Percentiles rank a stretch among this genome's conserved stretches.
Evolutionary conservation across 768 basidiomycete species (phyloP).

Genomic region (Wakefieldia striispora): DNA sequence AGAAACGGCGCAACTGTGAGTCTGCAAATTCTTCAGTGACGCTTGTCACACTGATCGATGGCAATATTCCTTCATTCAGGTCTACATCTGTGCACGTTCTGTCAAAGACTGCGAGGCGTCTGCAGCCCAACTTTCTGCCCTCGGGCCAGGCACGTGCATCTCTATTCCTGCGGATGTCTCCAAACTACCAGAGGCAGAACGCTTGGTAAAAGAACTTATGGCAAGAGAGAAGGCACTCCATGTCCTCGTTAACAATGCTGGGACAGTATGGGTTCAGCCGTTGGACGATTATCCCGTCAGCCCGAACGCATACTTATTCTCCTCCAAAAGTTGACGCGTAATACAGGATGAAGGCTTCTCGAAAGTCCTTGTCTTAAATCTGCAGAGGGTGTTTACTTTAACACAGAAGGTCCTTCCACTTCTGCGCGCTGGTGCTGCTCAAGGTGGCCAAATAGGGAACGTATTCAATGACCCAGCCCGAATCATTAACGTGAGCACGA

Average conservation of each 20-base stretch:
- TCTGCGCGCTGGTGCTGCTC: slow-evolving; percentile 44
- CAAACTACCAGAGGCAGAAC: slow-evolving; percentile 50
- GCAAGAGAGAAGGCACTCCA: slow-evolving; percentile 53
- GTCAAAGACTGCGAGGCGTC: slow-evolving; percentile 50
- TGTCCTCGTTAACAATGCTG: slow-evolving; percentile 64
- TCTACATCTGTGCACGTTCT: slow-evolving; percentile 63
- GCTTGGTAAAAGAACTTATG: slow-evolving; percentile 48
- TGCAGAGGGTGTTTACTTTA: slow-evolving; percentile 62
- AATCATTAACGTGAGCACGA: slow-evolving; percentile 53
- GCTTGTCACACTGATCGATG: slow-evolving; percentile 6
- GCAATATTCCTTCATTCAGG: slow-evolving; percentile 29
- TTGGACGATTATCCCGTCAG: slow-evolving; percentile 47
- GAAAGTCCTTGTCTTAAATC: slow-evolving; percentile 60
- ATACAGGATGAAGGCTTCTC: slow-evolving; percentile 53
- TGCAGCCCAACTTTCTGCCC: slow-evolving; percentile 47
- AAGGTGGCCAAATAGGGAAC: slow-evolving; percentile 36
- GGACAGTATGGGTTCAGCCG: slow-evolving; percentile 51
- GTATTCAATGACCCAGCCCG: slow-evolving; percentile 48
- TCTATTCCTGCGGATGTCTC: slow-evolving; percentile 54
- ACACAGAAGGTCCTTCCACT: slow-evolving; percentile 61
- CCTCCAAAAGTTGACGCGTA: neutral
- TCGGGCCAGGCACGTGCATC: slow-evolving; percentile 55
- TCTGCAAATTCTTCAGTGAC: neutral
- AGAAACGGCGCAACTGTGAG: slow-evolving; percentile 56
- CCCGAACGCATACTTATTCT: slow-evolving; percentile 2